phyloP scores from a whole-genome alignment of 1,139 yeast genomes.

The Diutina rugosa region DNA sequence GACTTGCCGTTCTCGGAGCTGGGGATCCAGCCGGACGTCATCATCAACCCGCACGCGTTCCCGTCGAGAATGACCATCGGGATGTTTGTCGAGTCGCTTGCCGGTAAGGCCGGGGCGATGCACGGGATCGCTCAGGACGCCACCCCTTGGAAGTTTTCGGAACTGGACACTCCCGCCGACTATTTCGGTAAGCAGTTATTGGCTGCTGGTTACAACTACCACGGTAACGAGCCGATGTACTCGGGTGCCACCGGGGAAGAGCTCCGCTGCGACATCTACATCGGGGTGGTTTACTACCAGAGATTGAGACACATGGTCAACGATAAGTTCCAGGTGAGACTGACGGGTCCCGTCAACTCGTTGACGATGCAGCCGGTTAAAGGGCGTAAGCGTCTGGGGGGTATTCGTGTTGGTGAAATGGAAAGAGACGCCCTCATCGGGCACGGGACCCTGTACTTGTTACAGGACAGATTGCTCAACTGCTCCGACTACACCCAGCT shows the following conservation, averaged over 20 bases:
- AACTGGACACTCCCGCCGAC: slow-evolving; percentile 92
- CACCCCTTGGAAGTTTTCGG: slow-evolving; percentile 92
- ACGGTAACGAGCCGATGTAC: slow-evolving; percentile 98
- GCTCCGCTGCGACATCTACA: slow-evolving; percentile 85
- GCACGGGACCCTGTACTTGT: slow-evolving; percentile 93
- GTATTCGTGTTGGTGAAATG: slow-evolving; percentile 99
- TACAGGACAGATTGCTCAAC: slow-evolving; percentile 90
- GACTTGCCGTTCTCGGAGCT: slow-evolving; percentile 96
- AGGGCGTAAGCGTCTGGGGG: slow-evolving; percentile 98
- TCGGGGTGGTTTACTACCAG: slow-evolving; percentile 95
- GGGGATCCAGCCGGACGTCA: slow-evolving; percentile 95
- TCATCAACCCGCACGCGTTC: slow-evolving; percentile 97
- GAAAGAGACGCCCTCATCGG: slow-evolving; percentile 98
- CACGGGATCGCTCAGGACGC: slow-evolving; percentile 97
- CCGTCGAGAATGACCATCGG: slow-evolving; percentile 99
- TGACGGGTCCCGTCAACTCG: slow-evolving; percentile 95
- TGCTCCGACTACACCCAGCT: slow-evolving; percentile 95
- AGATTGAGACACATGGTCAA: slow-evolving; percentile 99
- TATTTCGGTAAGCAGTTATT: slow-evolving; percentile 87
- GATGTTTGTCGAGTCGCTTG: slow-evolving; percentile 96
- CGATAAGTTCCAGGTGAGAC: slow-evolving; percentile 98
- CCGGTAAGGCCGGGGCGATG: slow-evolving; percentile 96
- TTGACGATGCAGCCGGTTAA: slow-evolving; percentile 99
- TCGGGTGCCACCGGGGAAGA: slow-evolving; percentile 99
- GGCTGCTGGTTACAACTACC: slow-evolving; percentile 88